Percentiles rank a stretch among this genome's conserved stretches.
Conservation (phyloP, 1,284 basidiomycete genomes). For the Ganoderma lingzhi region DNA sequence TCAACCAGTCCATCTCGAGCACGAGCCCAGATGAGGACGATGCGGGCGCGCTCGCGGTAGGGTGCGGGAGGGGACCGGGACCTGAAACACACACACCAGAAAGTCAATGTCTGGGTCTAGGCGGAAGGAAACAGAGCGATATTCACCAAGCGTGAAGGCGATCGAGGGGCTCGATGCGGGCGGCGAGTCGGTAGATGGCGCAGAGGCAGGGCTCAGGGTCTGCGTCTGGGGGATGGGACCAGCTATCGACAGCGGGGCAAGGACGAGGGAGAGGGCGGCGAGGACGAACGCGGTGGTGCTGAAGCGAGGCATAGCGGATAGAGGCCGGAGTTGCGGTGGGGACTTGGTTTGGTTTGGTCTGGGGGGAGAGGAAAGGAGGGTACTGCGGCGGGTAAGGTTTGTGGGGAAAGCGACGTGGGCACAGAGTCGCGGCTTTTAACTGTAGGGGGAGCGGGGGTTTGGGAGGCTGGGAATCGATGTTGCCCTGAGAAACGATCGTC, state of each 20-base stretch:
- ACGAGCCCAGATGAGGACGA: background rate
- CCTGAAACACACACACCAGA: background rate
- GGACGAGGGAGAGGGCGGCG: constrained; percentile 19
- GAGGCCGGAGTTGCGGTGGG: background rate
- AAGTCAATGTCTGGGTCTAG: background rate
- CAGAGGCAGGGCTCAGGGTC: background rate
- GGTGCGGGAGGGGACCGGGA: constrained; percentile 5
- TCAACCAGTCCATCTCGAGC: constrained; percentile 26
- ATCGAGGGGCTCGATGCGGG: constrained; percentile 1
- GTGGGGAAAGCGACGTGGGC: background rate
- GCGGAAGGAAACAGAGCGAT: background rate
- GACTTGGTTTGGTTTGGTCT: background rate
- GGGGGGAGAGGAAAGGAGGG: background rate
- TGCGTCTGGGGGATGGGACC: constrained; percentile 17
- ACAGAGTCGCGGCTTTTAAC: background rate
- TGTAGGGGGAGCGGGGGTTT: background rate
- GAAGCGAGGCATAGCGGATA: constrained; percentile 11
- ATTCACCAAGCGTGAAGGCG: constrained; percentile 20
- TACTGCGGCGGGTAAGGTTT: background rate
- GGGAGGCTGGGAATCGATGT: background rate
- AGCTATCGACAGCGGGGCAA: constrained; percentile 19
- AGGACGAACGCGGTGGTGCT: constrained; percentile 11
- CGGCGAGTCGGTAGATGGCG: background rate
- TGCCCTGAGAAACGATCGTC: background rate
- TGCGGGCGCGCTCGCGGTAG: background rate